Evolutionary conservation across 352 stramenopile species (phyloP).

Genomic region (Phytophthora melonis): DNA sequence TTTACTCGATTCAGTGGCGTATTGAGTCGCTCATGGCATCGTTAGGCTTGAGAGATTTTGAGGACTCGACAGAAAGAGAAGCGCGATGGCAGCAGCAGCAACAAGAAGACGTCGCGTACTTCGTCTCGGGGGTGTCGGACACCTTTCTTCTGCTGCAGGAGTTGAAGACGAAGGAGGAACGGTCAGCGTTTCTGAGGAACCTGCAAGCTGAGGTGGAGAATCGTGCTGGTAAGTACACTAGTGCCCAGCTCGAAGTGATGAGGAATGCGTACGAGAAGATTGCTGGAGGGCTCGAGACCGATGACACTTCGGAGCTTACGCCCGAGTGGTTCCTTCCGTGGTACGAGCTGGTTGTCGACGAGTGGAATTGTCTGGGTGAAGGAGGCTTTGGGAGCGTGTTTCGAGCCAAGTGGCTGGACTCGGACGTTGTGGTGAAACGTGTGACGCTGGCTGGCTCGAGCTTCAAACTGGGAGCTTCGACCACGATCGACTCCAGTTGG

Average conservation of each 20-base stretch:
- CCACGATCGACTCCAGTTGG: neutral
- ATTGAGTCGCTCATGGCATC: slow-evolving; percentile 2
- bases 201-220: slow-evolving; percentile 1
- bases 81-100: neutral
- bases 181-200: neutral
- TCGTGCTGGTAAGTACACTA: neutral
- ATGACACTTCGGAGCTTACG: neutral
- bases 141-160: slow-evolving; percentile 10
- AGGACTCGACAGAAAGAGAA: neutral
- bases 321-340: slow-evolving; percentile 13
- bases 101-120: neutral
- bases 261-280: neutral
- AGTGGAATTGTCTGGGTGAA: neutral
- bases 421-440: slow-evolving; percentile 9
- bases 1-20: too few relatives aligned
- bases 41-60: neutral
- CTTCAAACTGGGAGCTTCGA: neutral
- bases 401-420: slow-evolving; percentile 7
- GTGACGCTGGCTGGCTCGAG: neutral
- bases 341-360: slow-evolving; percentile 12
- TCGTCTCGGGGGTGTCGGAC: neutral
- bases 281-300: neutral
- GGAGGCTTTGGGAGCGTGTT: slow-evolving; percentile 6
- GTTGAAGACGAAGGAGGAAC: slow-evolving; percentile 2
- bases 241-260: neutral